Base-by-base conservation (phyloP, 73 alveolate genomes). In the Halteria grandinella region DNA sequence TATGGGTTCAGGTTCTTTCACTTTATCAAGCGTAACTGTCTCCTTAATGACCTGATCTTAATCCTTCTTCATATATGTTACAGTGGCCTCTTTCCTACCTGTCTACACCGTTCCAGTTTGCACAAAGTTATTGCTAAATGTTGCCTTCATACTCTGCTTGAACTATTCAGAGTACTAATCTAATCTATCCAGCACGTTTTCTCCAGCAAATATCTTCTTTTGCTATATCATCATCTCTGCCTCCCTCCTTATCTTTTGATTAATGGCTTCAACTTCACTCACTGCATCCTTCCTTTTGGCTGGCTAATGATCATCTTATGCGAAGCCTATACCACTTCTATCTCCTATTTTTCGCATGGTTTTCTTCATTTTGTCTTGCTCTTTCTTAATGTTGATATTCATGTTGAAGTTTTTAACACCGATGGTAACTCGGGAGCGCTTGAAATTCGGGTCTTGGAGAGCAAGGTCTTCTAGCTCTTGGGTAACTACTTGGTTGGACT, bases 381-480 rank as follows among this genome's bases (percentile, higher is more conserved):
- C 85, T 36, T 73, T 73, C n/a, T 63, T 63, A 2, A 73, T 55
- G 41, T 73, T 55, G 23, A 73, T 54, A 20, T 73, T 54, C 74
- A 55, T 55, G 44, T 73, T 73, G 41, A 73, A 73, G 64, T 34
- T 32, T 24, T 73, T 73, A 5, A 73, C 28, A 1, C 85, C 85
- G 29, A 73, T 73, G 5, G 85, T 73, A 0, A 34, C 60, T 73
- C 74, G 36, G 15, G 63, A 20, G 25, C 62, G 76, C 66, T 84
- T 90, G 40, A 89, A 89, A 12, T 72, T 18, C 12, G 60, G 32
- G 39, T 89, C 97, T 20, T 60, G 10, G 90, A 51, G 59, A 14
- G 97, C 97, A 20, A 90, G 43, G 25, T 86, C 87, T 57, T 79
- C 92, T 25, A 90, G 59, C 15, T 90, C 91, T 1, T 40, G 63